Conservation (phyloP, 108 stramenopile genomes). For the Cyclotella sp. region DNA sequence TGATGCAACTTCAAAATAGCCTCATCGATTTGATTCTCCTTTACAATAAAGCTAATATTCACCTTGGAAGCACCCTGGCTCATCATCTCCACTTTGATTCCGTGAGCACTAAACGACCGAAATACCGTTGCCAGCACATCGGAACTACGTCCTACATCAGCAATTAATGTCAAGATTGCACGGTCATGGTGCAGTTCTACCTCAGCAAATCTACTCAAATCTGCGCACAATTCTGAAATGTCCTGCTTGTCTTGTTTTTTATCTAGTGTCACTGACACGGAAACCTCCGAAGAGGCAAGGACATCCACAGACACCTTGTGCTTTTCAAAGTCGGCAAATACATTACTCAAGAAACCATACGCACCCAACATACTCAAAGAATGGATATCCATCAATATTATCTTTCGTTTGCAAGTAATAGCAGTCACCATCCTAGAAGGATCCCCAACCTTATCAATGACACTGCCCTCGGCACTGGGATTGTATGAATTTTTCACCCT, state of each 20-base stretch:
- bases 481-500: constrained; percentile 99
- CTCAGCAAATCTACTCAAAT: constrained; percentile 69
- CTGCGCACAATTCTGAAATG: constrained; percentile 55
- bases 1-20: constrained; percentile 80
- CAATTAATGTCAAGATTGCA: constrained; percentile 93
- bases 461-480: constrained; percentile 87
- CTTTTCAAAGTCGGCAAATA: constrained; percentile 94
- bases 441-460: constrained; percentile 76
- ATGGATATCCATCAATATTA: constrained; percentile 91
- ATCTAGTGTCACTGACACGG: constrained; percentile 96
- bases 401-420: constrained; percentile 92
- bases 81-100: constrained; percentile 93
- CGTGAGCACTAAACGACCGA: constrained; percentile 73
- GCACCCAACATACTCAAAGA: constrained; percentile 97
- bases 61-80: constrained; percentile 95
- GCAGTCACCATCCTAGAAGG: constrained; percentile 88
- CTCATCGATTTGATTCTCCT: constrained; percentile 73
- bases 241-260: constrained; percentile 76
- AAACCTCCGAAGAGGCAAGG: constrained; percentile 97
- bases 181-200: constrained; percentile 69
- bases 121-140: constrained; percentile 96
- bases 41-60: constrained; percentile 92
- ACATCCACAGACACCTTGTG: constrained; percentile 99
- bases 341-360: constrained; percentile 91
- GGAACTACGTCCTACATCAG: constrained; percentile 87